Percentiles rank a stretch among this genome's conserved stretches.
Evolutionary conservation across 2,329 filamentous ascomycete species (phyloP).

Genomic region (Neopestalotiopsis clavispora): DNA sequence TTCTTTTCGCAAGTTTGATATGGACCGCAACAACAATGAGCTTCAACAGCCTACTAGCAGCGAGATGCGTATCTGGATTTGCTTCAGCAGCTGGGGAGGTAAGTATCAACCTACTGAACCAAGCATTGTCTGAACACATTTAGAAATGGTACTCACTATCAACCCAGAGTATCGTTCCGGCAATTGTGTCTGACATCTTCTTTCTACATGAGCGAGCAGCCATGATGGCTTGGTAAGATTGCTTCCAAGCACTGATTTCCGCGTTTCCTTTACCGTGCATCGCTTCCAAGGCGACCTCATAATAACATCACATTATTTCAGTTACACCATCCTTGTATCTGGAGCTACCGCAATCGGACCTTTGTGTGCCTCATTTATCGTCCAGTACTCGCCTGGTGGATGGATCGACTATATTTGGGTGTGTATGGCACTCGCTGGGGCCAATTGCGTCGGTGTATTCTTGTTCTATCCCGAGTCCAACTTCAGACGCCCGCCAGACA

Average conservation of each 20-base stretch:
- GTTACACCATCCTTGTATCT: conserved; percentile 20
- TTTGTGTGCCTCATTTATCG: conserved; percentile 17
- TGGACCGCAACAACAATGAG: conserved; percentile 38
- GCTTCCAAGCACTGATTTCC: background rate
- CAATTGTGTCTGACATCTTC: conserved; percentile 21
- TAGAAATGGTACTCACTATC: too few relatives aligned
- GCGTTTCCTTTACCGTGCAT: too few relatives aligned
- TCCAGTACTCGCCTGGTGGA: conserved; percentile 14
- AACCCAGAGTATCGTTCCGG: conserved; percentile 20
- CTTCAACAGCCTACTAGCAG: conserved; percentile 36
- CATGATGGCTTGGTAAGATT: conserved; percentile 20
- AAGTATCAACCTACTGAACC: background rate
- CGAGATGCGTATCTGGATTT: conserved; percentile 38
- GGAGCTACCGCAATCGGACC: conserved; percentile 20
- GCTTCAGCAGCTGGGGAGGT: conserved; percentile 22
- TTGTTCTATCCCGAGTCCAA: conserved; percentile 13
- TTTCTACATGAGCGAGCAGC: conserved; percentile 21
- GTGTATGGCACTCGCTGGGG: conserved; percentile 13
- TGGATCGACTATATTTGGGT: conserved; percentile 21
- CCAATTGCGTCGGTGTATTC: conserved; percentile 13
- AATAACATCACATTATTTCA: background rate
- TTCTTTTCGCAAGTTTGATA: conserved; percentile 35
- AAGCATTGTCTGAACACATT: background rate
- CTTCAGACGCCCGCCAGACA: background rate
- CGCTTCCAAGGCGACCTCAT: background rate